These are phyloP conservation scores for Aspergillus cristatus DNA, from an alignment of 495 filamentous ascomycete genomes.

Conservation along the genomic window DNA sequence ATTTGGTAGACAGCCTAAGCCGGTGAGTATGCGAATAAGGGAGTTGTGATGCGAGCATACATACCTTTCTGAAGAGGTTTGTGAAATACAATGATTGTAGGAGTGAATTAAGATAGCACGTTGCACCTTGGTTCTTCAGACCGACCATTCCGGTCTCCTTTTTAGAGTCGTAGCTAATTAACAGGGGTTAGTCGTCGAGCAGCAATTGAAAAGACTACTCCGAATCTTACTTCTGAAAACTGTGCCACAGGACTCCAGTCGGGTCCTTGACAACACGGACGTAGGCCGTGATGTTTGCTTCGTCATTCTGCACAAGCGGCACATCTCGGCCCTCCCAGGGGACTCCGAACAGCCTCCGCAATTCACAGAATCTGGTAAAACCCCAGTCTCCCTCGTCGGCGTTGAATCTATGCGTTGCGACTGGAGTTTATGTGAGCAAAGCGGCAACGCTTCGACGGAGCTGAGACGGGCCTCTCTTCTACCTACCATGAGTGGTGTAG, in stretches of 20 bases:
- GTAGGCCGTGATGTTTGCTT: slow-evolving; percentile 83
- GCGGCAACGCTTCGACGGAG: not conserved
- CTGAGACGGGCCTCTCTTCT: not conserved
- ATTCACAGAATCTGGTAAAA: slow-evolving; percentile 85
- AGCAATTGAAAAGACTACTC: too few species aligned
- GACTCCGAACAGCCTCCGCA: slow-evolving; percentile 68
- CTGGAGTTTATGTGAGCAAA: slow-evolving; percentile 24
- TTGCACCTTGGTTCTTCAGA: slow-evolving; percentile 94
- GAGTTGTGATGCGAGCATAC: not conserved
- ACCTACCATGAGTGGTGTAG: slow-evolving; percentile 54
- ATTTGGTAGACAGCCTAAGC: slow-evolving; percentile 90
- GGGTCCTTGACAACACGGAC: slow-evolving; percentile 93
- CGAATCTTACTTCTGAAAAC: slow-evolving; percentile 68
- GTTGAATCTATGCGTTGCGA: slow-evolving; percentile 81
- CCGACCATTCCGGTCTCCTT: slow-evolving; percentile 97
- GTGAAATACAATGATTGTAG: slow-evolving; percentile 97
- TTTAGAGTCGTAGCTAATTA: slow-evolving; percentile 92
- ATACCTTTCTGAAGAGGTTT: slow-evolving; percentile 88
- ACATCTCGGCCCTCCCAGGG: slow-evolving; percentile 58
- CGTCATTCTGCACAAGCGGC: slow-evolving; percentile 82
- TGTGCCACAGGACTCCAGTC: slow-evolving; percentile 98
- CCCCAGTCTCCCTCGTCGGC: slow-evolving; percentile 98
- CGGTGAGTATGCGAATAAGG: not conserved
- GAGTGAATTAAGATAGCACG: slow-evolving; percentile 96
- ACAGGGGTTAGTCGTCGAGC: not conserved